Evolutionary conservation across 73 alveolate genomes (phyloP), one percentile per base, ranked within the genome.

Genomic region (Blepharisma stoltei): DNA sequence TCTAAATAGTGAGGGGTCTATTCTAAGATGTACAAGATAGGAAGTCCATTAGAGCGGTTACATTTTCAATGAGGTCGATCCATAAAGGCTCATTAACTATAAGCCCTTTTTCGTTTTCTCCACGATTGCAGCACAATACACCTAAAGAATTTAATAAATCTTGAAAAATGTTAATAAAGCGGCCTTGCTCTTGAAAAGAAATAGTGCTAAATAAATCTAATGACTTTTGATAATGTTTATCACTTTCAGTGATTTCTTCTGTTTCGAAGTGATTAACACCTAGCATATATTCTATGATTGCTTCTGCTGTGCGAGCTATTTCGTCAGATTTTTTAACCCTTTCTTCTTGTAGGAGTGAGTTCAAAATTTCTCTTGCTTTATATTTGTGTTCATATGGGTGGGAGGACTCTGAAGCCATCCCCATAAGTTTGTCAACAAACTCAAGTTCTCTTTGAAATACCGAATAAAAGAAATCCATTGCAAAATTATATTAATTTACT

Each of bases 131-230:
- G 73, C 88, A 86, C 11, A 95, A 78, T 43, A 93, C 91, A 32
- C 99, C 99, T 27, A 94, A 68, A 81, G 91, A 86, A 87, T 96
- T 94, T 66, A 86, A 90, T 14, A 96, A 77, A 54, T 93, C 98
- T 83, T 96, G 91, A 69, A 90, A 60, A 20, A 38, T 60, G 45
- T 60, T 60, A 9, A 60, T 4, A 25, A 14, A 60, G 2, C 23
- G 14, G 14, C 46, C 73, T 85, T 78, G 84, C 86, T 87, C 85
- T 55, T 77, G 70, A 77, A 75, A 86, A 84, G 89, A 69, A 54
- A 90, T 84, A 80, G 84, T 89, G 54, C 75, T 76, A 27, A 71
- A 53, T 83, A 14, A 93, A 47, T 67, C 91, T 81, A 55, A 83
- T 47, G 55, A 81, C 54, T 5, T 60, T 45, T 23, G 68, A 65